Evolutionary conservation across 2,329 filamentous ascomycete species (phyloP), one percentile per base, ranked within the genome.

Genomic region (Trichoderma sp.): DNA sequence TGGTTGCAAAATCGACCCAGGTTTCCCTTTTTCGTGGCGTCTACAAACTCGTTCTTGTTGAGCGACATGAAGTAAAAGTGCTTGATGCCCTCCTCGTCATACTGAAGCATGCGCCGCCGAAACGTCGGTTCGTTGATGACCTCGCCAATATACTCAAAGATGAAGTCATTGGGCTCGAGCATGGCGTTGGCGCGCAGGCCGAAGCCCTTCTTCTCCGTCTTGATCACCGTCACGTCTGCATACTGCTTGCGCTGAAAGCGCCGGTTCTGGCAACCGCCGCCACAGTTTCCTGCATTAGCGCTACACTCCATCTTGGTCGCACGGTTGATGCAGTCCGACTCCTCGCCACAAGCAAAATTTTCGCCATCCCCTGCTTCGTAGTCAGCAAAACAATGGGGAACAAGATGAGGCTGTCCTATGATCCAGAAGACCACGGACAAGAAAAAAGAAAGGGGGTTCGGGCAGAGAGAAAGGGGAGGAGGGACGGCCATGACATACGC

Each of bases 41-140:
- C 96, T 69, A 99, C 94, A 77, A 98, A 99, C 79, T 98, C 96
- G 76, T 90, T 92, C 79, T 97, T 97, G 77, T 89, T 97, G 71
- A 99, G 89, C 32, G 96, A 98, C 96, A 99, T 99, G 83, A 99
- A 99, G 81, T 99, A 99, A 80, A 99, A 99, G 81, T 99, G 96
- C 80, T 96, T 97, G 85, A 99, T 97, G 70, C 94, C 94, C 79
- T 98, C 93, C 59, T 96, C 87, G 77, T 97, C 94, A 80, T 99
- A 99, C 76, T 96, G 91, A 49, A 93, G 83, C 90, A 96, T 97
- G 71, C 96, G 93, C 69, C 90, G 89, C 68, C 94, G 91, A 77
- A 98, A 98, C 13, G 91, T 91, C 34, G 88, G 86, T 81, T 99
- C 95, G 75, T 96, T 95, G 78, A 99, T 97, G 74, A 98, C 96